Percentiles rank a stretch among this genome's conserved stretches.
These are phyloP conservation scores for Penstemon barbatus DNA, from an alignment of 257 asterid species.

Conservation along the genomic window DNA sequence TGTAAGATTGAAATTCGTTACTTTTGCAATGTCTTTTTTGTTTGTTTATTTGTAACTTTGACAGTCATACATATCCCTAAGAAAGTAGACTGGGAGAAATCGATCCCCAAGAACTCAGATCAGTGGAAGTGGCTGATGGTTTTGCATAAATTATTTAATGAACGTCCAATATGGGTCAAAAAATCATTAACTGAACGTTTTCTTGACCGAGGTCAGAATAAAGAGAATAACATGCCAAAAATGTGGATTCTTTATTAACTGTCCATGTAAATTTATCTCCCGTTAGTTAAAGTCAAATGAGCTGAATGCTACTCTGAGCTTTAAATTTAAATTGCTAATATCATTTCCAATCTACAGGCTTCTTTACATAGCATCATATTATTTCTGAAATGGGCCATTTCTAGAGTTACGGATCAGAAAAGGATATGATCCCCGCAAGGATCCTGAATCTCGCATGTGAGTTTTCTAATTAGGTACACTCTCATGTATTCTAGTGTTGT, in stretches of 20 bases:
- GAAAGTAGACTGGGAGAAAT: slow-evolving; percentile 86
- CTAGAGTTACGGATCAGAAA: slow-evolving; percentile 85
- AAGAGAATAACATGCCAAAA: slow-evolving; percentile 51
- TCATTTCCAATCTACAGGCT: slow-evolving; percentile 56
- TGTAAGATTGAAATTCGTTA: not conserved
- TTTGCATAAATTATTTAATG: slow-evolving; percentile 77
- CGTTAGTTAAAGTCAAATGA: slow-evolving; percentile 18
- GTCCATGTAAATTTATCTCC: slow-evolving; percentile 18
- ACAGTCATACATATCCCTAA: slow-evolving; percentile 89
- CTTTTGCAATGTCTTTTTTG: slow-evolving; percentile 35
- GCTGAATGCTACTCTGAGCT: not conserved
- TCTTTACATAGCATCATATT: slow-evolving; percentile 81
- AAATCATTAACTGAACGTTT: slow-evolving; percentile 63
- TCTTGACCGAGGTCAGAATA: slow-evolving; percentile 54
- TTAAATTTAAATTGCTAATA: slow-evolving; percentile 28
- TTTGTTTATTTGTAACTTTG: slow-evolving; percentile 51
- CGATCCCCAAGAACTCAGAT: slow-evolving; percentile 59
- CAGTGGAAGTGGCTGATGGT: slow-evolving; percentile 74
- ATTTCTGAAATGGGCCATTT: slow-evolving; percentile 90
- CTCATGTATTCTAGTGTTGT: not conserved
- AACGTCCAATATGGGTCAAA: slow-evolving; percentile 88
- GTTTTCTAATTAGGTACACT: slow-evolving; percentile 25
- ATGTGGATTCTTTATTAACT: slow-evolving; percentile 48
- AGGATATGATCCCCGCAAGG: slow-evolving; percentile 97
- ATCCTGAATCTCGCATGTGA: slow-evolving; percentile 92